Evolutionary conservation across 176 grass and related monocot genomes (phyloP), one percentile per base, ranked within the genome.

Genomic region (Saccharum spontaneum): DNA sequence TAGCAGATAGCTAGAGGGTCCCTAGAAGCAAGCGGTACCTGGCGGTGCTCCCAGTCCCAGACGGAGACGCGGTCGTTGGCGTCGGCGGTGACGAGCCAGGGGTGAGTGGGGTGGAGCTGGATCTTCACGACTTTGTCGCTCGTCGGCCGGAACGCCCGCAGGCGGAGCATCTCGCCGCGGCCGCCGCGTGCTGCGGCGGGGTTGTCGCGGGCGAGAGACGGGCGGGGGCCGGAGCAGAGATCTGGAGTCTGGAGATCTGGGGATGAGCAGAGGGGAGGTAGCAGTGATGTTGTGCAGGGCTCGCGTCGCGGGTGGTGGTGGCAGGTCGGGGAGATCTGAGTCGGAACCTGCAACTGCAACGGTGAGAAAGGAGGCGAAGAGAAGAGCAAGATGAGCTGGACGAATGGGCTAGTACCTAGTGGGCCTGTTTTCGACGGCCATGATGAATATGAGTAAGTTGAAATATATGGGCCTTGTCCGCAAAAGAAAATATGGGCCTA

Each of bases 11-110:
- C 38, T 18, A 72, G 22, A 82, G 28, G 39, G 8, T 20, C 10
- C 38, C 31, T 17, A 43, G 24, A 22, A n/a, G 36, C 5, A 9
- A 72, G 48, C 40, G 28, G 60, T 87, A 95, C 93, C 91, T 99
- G 97, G 86, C 97, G 97, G 71, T 99, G 91, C 84, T 99, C 97
- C 97, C 97, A 99, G 63, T 99, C 86, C 97, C 97, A 99, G 14
- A 99, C 91, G 20, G 97, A 91, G 74, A 99, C 93, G 77, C 93
- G 97, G 82, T 99, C 97, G 79, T 86, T 96, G 71, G 87, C 91
- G 69, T 96, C 97, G 52, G 97, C 93, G 7, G 97, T 96, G 86
- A 99, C 97, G 67, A 99, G 92, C 97, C 93, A 96, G 45, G 97
- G 97, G 78, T 99, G 90, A 33, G 97, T 99, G 46, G 97, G 97